Conservation (phyloP, 305 asterid genomes). For the Withania somnifera region DNA sequence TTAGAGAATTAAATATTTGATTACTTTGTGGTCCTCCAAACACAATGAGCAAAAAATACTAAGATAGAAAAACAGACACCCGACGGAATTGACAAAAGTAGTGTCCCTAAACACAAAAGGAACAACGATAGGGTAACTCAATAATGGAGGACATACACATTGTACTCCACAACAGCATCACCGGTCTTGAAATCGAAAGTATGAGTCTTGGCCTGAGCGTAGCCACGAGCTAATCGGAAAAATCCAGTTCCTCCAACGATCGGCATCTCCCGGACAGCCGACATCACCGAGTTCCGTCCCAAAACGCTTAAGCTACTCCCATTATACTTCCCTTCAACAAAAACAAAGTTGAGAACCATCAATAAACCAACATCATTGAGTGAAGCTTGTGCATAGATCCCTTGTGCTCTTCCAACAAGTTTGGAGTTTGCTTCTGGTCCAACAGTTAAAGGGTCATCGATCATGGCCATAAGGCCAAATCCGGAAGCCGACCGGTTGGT, state of each 20-base stretch:
- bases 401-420: slow-evolving; percentile 27
- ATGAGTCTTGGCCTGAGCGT: slow-evolving; percentile 22
- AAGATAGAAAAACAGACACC: too few relatives aligned
- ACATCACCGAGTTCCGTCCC: slow-evolving; percentile 10
- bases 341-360: slow-evolving; percentile 18
- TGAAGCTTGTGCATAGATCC: slow-evolving; percentile 21
- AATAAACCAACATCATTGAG: neutral
- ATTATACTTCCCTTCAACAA: slow-evolving; percentile 22
- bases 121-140: too few relatives aligned
- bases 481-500: slow-evolving; percentile 10
- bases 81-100: too few relatives aligned
- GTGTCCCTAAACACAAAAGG: too few relatives aligned
- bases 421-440: slow-evolving; percentile 14
- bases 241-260: slow-evolving; percentile 25
- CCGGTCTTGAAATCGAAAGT: slow-evolving; percentile 4
- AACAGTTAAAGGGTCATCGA: slow-evolving; percentile 18
- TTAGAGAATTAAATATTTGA: too few relatives aligned
- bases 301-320: slow-evolving; percentile 20
- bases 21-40: too few relatives aligned
- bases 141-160: slow-evolving; percentile 23
- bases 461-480: slow-evolving; percentile 13
- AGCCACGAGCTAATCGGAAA: slow-evolving; percentile 22
- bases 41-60: too few relatives aligned
- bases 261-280: slow-evolving; percentile 18
- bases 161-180: slow-evolving; percentile 24